A percentile compares a stretch with the other conserved stretches of the same genome.
phyloP scores from a whole-genome alignment of 2,329 filamentous ascomycete species.

The Capronia americana region DNA sequence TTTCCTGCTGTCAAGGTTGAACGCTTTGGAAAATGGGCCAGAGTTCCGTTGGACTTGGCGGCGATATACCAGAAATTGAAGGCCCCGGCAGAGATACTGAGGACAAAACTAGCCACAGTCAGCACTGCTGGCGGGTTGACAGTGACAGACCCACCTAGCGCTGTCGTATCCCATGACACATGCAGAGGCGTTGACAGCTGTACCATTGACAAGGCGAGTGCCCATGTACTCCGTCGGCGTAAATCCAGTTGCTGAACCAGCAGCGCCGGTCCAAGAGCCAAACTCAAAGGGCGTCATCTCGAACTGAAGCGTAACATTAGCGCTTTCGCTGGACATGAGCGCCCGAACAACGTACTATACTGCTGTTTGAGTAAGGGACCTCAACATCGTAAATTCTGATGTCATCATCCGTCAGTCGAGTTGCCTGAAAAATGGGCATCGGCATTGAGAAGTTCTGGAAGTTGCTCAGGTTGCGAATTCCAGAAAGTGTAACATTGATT shows the following conservation, averaged over 20 bases:
- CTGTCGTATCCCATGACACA: slow-evolving; percentile 1
- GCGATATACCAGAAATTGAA: slow-evolving; percentile 26
- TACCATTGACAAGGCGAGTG: neutral
- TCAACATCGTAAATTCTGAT: slow-evolving; percentile 16
- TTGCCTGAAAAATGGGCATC: slow-evolving; percentile 54
- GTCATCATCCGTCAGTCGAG: slow-evolving; percentile 36
- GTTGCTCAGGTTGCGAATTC: slow-evolving; percentile 45
- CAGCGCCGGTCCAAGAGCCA: slow-evolving; percentile 52
- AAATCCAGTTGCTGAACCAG: slow-evolving; percentile 20
- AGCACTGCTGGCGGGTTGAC: neutral
- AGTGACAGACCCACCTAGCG: neutral
- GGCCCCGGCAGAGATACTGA: slow-evolving; percentile 18
- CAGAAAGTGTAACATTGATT: slow-evolving; percentile 46
- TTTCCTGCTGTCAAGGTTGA: neutral
- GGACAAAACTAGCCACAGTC: slow-evolving; percentile 12
- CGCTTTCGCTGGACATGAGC: neutral
- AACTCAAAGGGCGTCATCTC: slow-evolving; percentile 33
- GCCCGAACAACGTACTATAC: slow-evolving; percentile 1
- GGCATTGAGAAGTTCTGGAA: slow-evolving; percentile 51
- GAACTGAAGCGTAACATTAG: slow-evolving; percentile 46
- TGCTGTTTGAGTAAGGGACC: slow-evolving; percentile 21
- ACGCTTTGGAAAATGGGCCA: slow-evolving; percentile 22
- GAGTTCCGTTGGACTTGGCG: slow-evolving; percentile 20
- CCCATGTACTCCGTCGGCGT: slow-evolving; percentile 25
- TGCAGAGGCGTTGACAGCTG: neutral